Evolutionary conservation across 2,329 filamentous ascomycete genomes (phyloP).

Genomic region (Proliferodiscus dingleyae): DNA sequence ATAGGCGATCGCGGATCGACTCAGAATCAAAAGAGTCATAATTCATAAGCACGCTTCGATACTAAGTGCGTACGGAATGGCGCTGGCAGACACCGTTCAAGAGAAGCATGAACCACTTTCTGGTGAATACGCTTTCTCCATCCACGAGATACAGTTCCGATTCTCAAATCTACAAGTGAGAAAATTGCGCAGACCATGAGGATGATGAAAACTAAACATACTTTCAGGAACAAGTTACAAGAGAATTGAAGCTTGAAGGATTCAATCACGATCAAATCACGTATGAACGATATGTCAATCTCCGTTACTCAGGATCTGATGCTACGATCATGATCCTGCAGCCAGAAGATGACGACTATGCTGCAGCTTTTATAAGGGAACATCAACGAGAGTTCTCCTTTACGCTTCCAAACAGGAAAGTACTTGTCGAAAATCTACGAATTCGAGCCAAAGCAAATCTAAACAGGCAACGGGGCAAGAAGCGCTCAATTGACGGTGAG

Average conservation of each 20-base stretch:
- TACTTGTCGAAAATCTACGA: conserved; percentile 82
- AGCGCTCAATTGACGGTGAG: not conserved
- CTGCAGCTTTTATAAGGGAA: conserved; percentile 72
- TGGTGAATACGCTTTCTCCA: too few relatives aligned
- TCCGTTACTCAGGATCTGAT: conserved; percentile 84
- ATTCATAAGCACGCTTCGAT: conserved; percentile 84
- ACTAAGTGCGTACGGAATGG: conserved; percentile 86
- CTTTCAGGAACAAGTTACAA: not conserved
- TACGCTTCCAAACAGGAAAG: conserved; percentile 72
- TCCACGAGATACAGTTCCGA: not conserved
- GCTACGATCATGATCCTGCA: conserved; percentile 82
- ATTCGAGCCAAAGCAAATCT: conserved; percentile 68
- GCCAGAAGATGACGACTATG: conserved; percentile 62
- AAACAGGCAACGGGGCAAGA: not conserved
- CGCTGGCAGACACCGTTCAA: conserved; percentile 75
- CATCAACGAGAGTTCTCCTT: conserved; percentile 91
- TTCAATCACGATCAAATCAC: conserved; percentile 68
- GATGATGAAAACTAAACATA: not conserved
- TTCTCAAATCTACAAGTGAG: not conserved
- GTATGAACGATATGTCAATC: conserved; percentile 87
- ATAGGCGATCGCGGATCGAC: conserved; percentile 75
- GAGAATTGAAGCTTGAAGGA: conserved; percentile 54
- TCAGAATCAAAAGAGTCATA: conserved; percentile 79
- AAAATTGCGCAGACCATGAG: too few relatives aligned
- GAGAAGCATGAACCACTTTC: too few relatives aligned